A percentile compares a stretch with the other conserved stretches of the same genome.
Conservation (phyloP, 2,329 filamentous ascomycete genomes). For the Aspergillus spinulosporus region DNA sequence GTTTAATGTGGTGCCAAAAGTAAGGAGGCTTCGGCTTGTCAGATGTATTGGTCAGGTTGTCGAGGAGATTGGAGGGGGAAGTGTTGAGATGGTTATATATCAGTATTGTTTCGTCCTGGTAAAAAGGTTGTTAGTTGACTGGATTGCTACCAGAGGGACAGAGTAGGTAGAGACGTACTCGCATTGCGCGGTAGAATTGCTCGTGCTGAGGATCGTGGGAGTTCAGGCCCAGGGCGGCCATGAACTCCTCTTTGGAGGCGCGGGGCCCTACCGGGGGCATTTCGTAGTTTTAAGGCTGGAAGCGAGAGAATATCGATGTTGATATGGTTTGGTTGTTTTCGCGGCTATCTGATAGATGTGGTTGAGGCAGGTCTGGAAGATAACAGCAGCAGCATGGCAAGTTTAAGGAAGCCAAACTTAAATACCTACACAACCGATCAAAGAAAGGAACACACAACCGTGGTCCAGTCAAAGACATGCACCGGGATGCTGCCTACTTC, state of each 20-base stretch:
- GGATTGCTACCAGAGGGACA: neutral
- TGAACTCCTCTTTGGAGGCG: conserved; percentile 50
- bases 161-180: conserved; percentile 33
- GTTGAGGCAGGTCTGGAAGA: neutral
- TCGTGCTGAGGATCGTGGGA: conserved; percentile 46
- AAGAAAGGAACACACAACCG: conserved; percentile 9
- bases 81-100: conserved; percentile 46
- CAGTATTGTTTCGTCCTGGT: conserved; percentile 47
- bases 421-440: conserved; percentile 7
- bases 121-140: neutral
- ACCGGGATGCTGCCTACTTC: conserved; percentile 10
- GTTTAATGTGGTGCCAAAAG: conserved; percentile 50
- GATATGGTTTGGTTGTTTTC: no score
- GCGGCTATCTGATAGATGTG: neutral
- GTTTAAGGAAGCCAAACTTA: conserved; percentile 11
- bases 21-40: conserved; percentile 39
- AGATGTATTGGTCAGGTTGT: conserved; percentile 33
- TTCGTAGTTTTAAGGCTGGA: neutral
- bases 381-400: conserved; percentile 1
- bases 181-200: conserved; percentile 47
- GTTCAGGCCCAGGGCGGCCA: conserved; percentile 45
- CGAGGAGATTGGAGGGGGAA: conserved; percentile 43
- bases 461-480: conserved; percentile 5
- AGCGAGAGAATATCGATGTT: neutral
- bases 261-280: conserved; percentile 43